These are phyloP conservation scores for Olyra latifolia DNA, from an alignment of 176 grass and related monocot species.

Conservation along the genomic window DNA sequence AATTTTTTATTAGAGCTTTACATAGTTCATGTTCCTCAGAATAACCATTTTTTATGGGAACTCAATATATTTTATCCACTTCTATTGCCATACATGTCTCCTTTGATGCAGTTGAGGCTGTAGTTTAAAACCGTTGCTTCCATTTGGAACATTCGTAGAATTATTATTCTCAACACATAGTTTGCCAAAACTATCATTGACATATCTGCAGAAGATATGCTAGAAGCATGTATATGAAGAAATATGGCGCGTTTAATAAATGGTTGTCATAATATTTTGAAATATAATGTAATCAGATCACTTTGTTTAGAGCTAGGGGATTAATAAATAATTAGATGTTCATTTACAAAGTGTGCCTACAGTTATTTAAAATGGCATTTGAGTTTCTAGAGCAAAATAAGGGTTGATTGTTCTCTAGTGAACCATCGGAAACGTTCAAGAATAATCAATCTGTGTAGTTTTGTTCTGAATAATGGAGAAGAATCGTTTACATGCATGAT, in stretches of 20 bases:
- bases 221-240: too few species aligned
- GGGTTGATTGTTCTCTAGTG: not conserved
- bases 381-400: not conserved
- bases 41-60: too few species aligned
- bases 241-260: not conserved
- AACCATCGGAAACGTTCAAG: not conserved
- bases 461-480: not conserved
- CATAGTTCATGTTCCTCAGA: too few species aligned
- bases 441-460: not conserved
- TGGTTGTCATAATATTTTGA: not conserved
- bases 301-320: not conserved
- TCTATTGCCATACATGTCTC: not conserved
- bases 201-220: too few species aligned
- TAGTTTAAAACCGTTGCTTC: too few species aligned
- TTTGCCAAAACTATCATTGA: too few species aligned
- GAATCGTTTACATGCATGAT: not conserved
- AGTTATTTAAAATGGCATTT: not conserved
- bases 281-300: not conserved
- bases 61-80: not conserved
- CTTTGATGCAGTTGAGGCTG: not conserved
- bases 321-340: not conserved
- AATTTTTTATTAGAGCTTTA: not conserved
- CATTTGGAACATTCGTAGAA: too few species aligned
- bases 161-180: too few species aligned
- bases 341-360: not conserved